Conservation (phyloP, 2,329 filamentous ascomycete species). For the Aplosporella prunicola region DNA sequence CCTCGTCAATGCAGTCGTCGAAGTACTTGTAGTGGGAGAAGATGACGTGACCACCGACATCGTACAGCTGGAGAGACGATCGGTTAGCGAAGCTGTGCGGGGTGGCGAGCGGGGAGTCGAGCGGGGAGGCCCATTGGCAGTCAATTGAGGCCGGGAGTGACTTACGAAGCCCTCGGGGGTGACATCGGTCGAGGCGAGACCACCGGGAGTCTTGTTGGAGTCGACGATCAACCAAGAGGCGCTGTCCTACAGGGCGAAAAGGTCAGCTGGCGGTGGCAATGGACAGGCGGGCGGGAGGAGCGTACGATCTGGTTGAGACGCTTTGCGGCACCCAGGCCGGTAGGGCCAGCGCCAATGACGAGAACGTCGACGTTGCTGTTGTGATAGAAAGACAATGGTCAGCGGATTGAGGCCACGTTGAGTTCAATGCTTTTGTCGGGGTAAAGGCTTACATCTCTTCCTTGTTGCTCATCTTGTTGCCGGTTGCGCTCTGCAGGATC, state of each 20-base stretch:
- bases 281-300: slow-evolving; percentile 9
- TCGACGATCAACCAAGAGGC: slow-evolving; percentile 96
- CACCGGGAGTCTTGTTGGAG: slow-evolving; percentile 82
- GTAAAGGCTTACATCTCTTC: slow-evolving; percentile 29
- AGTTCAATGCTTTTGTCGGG: no score
- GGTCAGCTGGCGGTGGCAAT: slow-evolving; percentile 20
- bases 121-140: no score
- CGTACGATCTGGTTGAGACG: slow-evolving; percentile 91
- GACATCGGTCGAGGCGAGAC: slow-evolving; percentile 89
- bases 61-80: slow-evolving; percentile 60
- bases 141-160: slow-evolving; percentile 26
- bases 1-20: slow-evolving; percentile 96
- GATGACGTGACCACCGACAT: slow-evolving; percentile 96
- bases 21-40: slow-evolving; percentile 99
- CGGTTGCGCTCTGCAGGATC: slow-evolving; percentile 24
- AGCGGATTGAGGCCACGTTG: slow-evolving; percentile 6
- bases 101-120: no score
- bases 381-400: slow-evolving; percentile 1
- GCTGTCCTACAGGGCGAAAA: slow-evolving; percentile 59
- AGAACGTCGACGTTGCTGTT: slow-evolving; percentile 86
- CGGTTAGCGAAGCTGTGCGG: no score
- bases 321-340: slow-evolving; percentile 95
- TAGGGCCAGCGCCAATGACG: slow-evolving; percentile 95
- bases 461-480: slow-evolving; percentile 25
- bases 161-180: slow-evolving; percentile 95